Evolutionary conservation across 1,139 yeast species (phyloP), one percentile per base, ranked within the genome.

Genomic region (Diutina catenulata): DNA sequence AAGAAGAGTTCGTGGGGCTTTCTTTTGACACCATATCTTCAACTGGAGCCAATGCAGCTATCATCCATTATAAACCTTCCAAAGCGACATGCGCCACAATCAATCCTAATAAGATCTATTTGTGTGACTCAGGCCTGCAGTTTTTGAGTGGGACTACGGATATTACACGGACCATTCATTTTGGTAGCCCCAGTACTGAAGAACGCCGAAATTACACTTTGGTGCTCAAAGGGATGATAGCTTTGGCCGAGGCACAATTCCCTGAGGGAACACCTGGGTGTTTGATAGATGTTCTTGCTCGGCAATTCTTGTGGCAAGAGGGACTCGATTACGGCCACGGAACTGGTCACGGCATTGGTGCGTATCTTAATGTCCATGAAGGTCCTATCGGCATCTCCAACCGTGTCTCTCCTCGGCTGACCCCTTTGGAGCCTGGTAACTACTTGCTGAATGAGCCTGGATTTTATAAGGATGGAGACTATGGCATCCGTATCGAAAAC

Each of bases 301-400:
- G 99, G 53, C 97, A 88, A 59, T 74, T 57, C 53, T 65, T 93
- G 49, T 91, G 98, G 98, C 60, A 70, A 28, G 59, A 76, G 39
- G 96, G 96, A 1, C 66, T 91, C 40, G 96, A 93, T 59, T 93
- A 91, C 59, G 76, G 81, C 40, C 99, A 93, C 56, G 97, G 98
- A 22, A 93, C 98, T 1, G 93, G 96, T 2, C 99, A 93, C 57
- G 98, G 98, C n/a, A 77, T 93, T 38, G 98, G 96, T 3, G 69
- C 94, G 1, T 91, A 67, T 53, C 71, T 93, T 46, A 91, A 91
- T 52, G 98, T 91, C 31, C 98, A 93, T 55, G 97, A 93, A 55
- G 95, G 95, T 3, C 98, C 98, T 11, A 77, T 88, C 42, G 95
- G 97, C 8, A 81, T 91, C 49, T 93, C 95, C 2, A 74, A 78